These are phyloP conservation scores for Skeletonema costatum DNA, from an alignment of 108 stramenopile species.

Conservation along the genomic window DNA sequence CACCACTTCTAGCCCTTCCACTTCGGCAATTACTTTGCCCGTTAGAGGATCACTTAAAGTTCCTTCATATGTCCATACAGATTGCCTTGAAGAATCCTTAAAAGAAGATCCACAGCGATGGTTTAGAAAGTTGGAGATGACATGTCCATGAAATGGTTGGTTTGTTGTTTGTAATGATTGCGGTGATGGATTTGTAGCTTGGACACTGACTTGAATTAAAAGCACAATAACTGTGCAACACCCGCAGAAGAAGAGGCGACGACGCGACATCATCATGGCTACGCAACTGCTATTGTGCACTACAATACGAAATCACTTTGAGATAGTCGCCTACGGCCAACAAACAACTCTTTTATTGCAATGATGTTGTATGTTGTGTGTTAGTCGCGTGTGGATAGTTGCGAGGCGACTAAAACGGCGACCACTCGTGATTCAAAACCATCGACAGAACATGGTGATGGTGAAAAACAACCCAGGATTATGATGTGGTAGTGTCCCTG, in stretches of 20 bases:
- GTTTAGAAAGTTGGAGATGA: slow-evolving; percentile 13
- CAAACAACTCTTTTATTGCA: too few relatives aligned
- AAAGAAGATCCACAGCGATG: slow-evolving; percentile 13
- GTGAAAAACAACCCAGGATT: too few relatives aligned
- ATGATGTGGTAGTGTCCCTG: not conserved
- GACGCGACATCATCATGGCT: not conserved
- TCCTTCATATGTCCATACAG: slow-evolving; percentile 54
- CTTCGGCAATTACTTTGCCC: slow-evolving; percentile 63
- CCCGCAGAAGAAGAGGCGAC: not conserved
- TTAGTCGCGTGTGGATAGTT: too few relatives aligned
- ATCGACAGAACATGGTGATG: too few relatives aligned
- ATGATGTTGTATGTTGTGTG: too few relatives aligned
- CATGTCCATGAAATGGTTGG: slow-evolving; percentile 9
- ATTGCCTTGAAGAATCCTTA: not conserved
- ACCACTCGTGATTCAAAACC: too few relatives aligned
- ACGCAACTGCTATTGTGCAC: not conserved
- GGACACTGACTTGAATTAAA: not conserved
- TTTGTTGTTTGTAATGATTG: not conserved
- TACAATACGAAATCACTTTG: too few relatives aligned
- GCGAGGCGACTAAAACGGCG: too few relatives aligned
- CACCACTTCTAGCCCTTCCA: slow-evolving; percentile 74
- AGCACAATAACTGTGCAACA: not conserved
- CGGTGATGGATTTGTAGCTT: not conserved
- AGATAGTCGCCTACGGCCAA: too few relatives aligned
- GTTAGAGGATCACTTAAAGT: slow-evolving; percentile 67